Conservation (phyloP, 352 stramenopile genomes). For the Peronospora farinosa region DNA sequence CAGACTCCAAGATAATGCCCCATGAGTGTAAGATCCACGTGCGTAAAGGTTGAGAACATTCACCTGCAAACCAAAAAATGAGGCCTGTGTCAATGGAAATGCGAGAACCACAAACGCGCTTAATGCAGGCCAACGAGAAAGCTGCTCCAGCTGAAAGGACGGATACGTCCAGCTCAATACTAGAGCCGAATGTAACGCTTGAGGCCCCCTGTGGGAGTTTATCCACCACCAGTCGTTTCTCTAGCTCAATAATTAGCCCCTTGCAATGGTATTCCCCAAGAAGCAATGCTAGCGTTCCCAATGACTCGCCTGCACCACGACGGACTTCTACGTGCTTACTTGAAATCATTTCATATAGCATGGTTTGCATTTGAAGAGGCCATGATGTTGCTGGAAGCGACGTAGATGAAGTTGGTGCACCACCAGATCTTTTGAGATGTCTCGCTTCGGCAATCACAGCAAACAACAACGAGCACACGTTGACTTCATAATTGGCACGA, state of each 20-base stretch:
- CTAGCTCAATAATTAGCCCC: slow-evolving; percentile 55
- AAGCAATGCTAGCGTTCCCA: slow-evolving; percentile 57
- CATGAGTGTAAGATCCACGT: slow-evolving; percentile 82
- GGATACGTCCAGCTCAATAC: slow-evolving; percentile 34
- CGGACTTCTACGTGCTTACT: slow-evolving; percentile 60
- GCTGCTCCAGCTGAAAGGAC: slow-evolving; percentile 53
- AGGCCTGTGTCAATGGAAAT: slow-evolving; percentile 70
- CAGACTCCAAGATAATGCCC: slow-evolving; percentile 78
- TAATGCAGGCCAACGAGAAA: slow-evolving; percentile 78
- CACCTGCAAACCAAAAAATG: slow-evolving; percentile 62
- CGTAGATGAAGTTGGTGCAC: slow-evolving; percentile 9
- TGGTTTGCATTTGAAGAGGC: slow-evolving; percentile 70
- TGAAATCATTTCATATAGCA: slow-evolving; percentile 74
- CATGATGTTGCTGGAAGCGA: slow-evolving; percentile 36
- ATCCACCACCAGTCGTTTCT: slow-evolving; percentile 58
- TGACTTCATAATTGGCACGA: slow-evolving; percentile 59
- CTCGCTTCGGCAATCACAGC: slow-evolving; percentile 53
- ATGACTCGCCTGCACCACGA: slow-evolving; percentile 61
- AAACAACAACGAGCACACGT: slow-evolving; percentile 74
- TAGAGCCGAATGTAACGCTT: slow-evolving; percentile 22
- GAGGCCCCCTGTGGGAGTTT: slow-evolving; percentile 39
- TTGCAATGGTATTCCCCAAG: slow-evolving; percentile 44
- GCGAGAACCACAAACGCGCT: slow-evolving; percentile 64
- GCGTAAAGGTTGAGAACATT: slow-evolving; percentile 67
- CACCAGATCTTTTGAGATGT: slow-evolving; percentile 21